Evolutionary conservation across 1,284 basidiomycete genomes (phyloP), one percentile per base, ranked within the genome.

Genomic region (Papiliotrema flavescens): DNA sequence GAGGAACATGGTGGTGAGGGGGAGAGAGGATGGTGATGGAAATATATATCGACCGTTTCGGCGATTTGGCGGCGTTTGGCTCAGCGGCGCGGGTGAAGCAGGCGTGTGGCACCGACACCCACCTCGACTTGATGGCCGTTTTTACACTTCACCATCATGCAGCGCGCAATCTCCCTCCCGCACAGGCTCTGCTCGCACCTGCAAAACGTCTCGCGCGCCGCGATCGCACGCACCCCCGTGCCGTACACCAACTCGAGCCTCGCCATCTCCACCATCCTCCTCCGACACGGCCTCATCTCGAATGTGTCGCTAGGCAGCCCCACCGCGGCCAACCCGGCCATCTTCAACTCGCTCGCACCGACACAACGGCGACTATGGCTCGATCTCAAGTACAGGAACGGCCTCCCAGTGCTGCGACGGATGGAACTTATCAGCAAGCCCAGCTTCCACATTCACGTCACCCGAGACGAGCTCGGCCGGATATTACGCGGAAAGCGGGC

Each of bases 211-310:
- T 70, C 73, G 17, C 67, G 68, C 47, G 67, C 67, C 2, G 66
- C 70, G 22, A 73, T 75, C 54, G 64, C 66, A 8, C 60, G 61
- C 36, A 76, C 75, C 14, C 69, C 73, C 20, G 50, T 77, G 24
- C 75, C 75, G 1, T 76, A 70, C 63, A 64, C 71, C 24, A 65
- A 59, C 36, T 60, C 68, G 23, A 63, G 70, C 17, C 63, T 76
- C 46, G 68, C 67, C 44, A 73, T 77, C 51, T 65, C 70, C 22
- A 68, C 69, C 24, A 66, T 74, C 47, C 69, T 77, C 48, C 68
- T 77, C 19, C 70, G 74, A 13, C 69, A 73, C 50, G 75, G 75
- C 36, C 64, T 77, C 41, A 59, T 77, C 47, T 70, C 70, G 44
- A 71, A 66, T 55, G 55, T 77, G n/a, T 64, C 74, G 1, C 63